A percentile compares a stretch with the other conserved stretches of the same genome.
phyloP scores from a whole-genome alignment of 2,329 filamentous ascomycete species.

The Zymoseptoria ardabiliae region DNA sequence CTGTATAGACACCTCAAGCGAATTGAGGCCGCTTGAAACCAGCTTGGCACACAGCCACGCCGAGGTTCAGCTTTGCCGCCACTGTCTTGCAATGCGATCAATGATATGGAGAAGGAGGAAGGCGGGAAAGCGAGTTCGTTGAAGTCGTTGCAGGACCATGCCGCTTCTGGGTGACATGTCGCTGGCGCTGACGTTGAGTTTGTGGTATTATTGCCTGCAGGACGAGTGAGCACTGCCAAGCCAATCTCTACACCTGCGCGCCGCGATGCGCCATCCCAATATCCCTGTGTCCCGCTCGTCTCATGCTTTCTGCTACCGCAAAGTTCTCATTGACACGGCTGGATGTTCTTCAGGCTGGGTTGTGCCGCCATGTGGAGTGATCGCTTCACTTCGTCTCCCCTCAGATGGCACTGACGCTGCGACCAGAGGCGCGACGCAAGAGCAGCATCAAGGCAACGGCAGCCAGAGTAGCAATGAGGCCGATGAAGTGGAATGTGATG shows the following conservation, averaged over 20 bases:
- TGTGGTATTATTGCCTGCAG: not conserved
- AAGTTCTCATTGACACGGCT: too few species aligned
- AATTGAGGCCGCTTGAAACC: not conserved
- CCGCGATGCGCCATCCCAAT: too few species aligned
- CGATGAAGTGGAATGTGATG: slow-evolving; percentile 13
- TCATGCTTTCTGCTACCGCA: too few species aligned
- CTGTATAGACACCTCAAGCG: not conserved
- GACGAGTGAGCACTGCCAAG: too few species aligned
- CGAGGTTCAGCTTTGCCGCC: not conserved
- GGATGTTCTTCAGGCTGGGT: too few species aligned
- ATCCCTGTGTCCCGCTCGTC: too few species aligned
- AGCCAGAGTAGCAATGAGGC: slow-evolving; percentile 3
- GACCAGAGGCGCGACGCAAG: too few species aligned
- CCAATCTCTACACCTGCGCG: too few species aligned
- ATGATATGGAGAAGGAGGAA: too few species aligned
- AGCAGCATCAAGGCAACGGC: slow-evolving; percentile 7
- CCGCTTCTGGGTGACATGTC: not conserved
- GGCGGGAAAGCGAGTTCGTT: not conserved
- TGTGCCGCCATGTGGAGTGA: too few species aligned
- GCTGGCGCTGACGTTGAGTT: not conserved
- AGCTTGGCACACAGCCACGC: not conserved
- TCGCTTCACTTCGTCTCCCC: too few species aligned
- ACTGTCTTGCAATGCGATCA: not conserved
- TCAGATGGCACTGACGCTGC: too few species aligned
- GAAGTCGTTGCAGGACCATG: not conserved